These are phyloP conservation scores for Dimargaris verticillata DNA, from an alignment of 192 early-diverging fungal species.

Conservation along the genomic window DNA sequence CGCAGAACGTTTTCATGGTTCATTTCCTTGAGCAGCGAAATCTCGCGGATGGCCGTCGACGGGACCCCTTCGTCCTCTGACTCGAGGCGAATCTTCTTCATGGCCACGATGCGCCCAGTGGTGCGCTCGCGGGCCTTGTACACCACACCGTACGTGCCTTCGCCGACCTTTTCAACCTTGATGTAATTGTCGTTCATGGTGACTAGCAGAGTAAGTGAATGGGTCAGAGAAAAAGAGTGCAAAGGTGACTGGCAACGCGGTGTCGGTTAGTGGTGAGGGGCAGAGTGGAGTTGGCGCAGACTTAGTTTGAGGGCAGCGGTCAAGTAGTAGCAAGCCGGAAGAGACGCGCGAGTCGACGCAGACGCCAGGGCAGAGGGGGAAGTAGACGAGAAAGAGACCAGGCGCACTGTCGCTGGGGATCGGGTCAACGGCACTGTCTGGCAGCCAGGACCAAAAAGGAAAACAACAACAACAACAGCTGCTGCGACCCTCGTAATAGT, in stretches of 20 bases:
- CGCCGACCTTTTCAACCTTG: slow-evolving; percentile 67
- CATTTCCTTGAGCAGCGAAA: slow-evolving; percentile 72
- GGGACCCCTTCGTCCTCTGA: slow-evolving; percentile 56
- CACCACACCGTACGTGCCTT: slow-evolving; percentile 72
- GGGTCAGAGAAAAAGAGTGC: neutral
- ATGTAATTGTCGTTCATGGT: slow-evolving; percentile 33
- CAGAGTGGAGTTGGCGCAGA: neutral
- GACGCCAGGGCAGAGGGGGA: neutral
- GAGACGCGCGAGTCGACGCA: too few species aligned
- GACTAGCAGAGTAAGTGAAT: neutral
- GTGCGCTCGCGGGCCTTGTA: slow-evolving; percentile 47
- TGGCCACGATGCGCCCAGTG: slow-evolving; percentile 43
- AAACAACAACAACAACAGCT: too few species aligned
- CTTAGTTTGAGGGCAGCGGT: too few species aligned
- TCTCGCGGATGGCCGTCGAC: slow-evolving; percentile 73
- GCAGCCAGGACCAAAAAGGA: too few species aligned
- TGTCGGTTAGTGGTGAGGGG: neutral
- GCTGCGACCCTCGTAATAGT: too few species aligned
- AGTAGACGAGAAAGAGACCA: too few species aligned
- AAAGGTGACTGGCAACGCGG: neutral
- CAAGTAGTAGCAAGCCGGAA: too few species aligned
- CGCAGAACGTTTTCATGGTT: slow-evolving; percentile 75
- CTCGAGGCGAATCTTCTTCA: slow-evolving; percentile 59
- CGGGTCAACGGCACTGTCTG: too few species aligned
- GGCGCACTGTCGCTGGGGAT: too few species aligned